These are phyloP conservation scores for Calonectria ilicicola DNA, from an alignment of 2,329 filamentous ascomycete species.

Conservation along the genomic window DNA sequence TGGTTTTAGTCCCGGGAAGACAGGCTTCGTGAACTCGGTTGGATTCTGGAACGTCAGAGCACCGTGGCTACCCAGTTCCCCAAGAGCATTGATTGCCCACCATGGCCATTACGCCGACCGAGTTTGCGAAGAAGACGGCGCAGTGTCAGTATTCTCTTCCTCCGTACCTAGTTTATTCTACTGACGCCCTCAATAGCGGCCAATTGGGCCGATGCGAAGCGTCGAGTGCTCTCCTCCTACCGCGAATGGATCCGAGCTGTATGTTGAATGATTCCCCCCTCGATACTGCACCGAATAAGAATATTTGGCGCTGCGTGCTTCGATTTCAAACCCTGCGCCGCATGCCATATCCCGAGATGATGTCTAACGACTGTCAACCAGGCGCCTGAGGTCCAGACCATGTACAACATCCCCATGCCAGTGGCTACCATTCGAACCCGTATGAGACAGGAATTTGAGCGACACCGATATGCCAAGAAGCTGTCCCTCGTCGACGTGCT, in stretches of 20 bases:
- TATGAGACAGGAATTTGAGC: conserved; percentile 96
- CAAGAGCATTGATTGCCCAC: conserved; percentile 57
- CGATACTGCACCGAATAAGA: not conserved
- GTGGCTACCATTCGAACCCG: conserved; percentile 93
- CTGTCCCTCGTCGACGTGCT: conserved; percentile 89
- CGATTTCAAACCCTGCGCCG: not conserved
- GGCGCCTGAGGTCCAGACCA: conserved; percentile 96
- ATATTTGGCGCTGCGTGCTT: conserved; percentile 5
- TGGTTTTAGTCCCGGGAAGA: conserved; percentile 34
- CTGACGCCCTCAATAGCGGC: conserved; percentile 71
- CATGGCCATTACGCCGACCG: conserved; percentile 93
- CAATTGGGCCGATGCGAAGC: conserved; percentile 90
- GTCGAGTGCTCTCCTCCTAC: conserved; percentile 89
- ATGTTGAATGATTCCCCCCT: conserved; percentile 58
- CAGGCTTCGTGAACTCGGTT: conserved; percentile 44
- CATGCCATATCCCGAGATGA: not conserved
- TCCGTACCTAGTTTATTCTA: conserved; percentile 15
- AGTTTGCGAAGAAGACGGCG: conserved; percentile 85
- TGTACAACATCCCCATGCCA: conserved; percentile 94
- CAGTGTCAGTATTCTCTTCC: conserved; percentile 70
- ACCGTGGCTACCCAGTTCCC: conserved; percentile 40
- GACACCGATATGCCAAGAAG: conserved; percentile 93
- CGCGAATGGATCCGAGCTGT: conserved; percentile 97
- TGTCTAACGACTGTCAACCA: conserved; percentile 54
- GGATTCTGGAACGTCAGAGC: conserved; percentile 47